Evolutionary conservation across 129 eudicot species (phyloP).

Genomic region (Flaveria bidentis): DNA sequence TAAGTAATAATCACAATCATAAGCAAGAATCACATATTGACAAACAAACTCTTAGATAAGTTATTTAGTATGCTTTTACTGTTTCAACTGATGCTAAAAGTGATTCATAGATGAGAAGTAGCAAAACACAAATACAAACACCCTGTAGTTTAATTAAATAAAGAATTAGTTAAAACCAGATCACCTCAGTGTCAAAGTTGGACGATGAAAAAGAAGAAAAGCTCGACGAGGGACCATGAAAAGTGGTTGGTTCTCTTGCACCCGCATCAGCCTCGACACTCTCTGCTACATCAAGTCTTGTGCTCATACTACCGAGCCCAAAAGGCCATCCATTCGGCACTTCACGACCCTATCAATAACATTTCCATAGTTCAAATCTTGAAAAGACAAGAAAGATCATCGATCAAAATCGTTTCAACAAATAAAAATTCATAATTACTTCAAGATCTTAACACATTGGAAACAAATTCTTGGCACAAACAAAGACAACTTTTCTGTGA

Average conservation of each 20-base stretch:
- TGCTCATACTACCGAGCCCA: slow-evolving; percentile 69
- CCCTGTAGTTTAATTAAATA: background rate
- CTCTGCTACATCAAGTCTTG: slow-evolving; percentile 43
- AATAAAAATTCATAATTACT: background rate
- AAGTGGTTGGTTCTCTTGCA: slow-evolving; percentile 29
- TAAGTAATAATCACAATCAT: background rate
- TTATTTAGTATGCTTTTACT: no score
- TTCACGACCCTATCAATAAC: slow-evolving; percentile 33
- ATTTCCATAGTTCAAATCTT: slow-evolving; percentile 5
- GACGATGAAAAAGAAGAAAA: slow-evolving; percentile 86
- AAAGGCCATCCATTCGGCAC: slow-evolving; percentile 77
- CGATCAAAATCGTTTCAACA: background rate
- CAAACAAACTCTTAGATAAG: background rate
- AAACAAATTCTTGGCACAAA: slow-evolving; percentile 9
- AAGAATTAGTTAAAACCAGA: background rate
- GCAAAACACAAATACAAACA: background rate
- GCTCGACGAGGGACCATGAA: slow-evolving; percentile 53
- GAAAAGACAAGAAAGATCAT: background rate
- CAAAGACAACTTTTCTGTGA: background rate
- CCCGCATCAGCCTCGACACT: slow-evolving; percentile 24
- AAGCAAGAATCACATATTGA: background rate
- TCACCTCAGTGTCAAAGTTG: slow-evolving; percentile 83
- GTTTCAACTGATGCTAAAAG: no score
- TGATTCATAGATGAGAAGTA: no score
- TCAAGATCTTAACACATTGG: slow-evolving; percentile 10